Evolutionary conservation across 169 alveolate genomes (phyloP).

Genomic region (Eimeria necatrix): DNA sequence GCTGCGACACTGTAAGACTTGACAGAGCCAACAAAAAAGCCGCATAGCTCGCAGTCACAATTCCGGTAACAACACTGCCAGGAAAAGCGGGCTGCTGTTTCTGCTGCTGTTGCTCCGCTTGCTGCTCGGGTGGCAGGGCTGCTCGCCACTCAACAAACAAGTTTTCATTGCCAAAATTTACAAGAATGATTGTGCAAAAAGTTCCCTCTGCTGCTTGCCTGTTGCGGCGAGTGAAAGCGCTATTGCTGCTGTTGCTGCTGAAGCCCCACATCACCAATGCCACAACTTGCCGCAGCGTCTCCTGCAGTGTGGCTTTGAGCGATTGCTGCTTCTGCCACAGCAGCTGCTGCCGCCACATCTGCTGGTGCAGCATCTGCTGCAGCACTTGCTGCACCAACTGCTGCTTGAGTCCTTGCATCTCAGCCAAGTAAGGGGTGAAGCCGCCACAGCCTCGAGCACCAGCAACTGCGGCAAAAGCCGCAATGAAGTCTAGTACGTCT

Average conservation of each 20-base stretch:
- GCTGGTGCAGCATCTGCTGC: not conserved
- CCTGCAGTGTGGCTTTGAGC: not conserved
- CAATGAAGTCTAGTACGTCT: not conserved
- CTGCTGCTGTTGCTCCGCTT: not conserved
- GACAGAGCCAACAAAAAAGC: not conserved
- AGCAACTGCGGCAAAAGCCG: not conserved
- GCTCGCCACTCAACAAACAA: not conserved
- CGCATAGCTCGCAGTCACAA: not conserved
- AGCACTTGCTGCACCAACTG: not conserved
- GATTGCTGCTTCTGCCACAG: not conserved
- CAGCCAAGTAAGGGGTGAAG: too few relatives aligned
- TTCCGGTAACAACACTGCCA: not conserved
- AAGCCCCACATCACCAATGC: not conserved
- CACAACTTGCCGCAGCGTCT: not conserved
- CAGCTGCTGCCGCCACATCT: not conserved
- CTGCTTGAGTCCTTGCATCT: too few relatives aligned
- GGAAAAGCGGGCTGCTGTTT: not conserved
- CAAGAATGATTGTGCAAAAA: too few relatives aligned
- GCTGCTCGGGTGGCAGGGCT: not conserved
- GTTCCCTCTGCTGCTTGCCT: not conserved
- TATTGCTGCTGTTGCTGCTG: slow-evolving; percentile 9
- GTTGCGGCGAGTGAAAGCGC: not conserved
- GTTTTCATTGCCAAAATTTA: not conserved
- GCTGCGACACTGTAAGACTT: not conserved
- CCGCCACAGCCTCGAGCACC: not conserved